These are phyloP conservation scores for Lipomyces yamadae DNA, from an alignment of 805 yeast genomes.

Conservation along the genomic window DNA sequence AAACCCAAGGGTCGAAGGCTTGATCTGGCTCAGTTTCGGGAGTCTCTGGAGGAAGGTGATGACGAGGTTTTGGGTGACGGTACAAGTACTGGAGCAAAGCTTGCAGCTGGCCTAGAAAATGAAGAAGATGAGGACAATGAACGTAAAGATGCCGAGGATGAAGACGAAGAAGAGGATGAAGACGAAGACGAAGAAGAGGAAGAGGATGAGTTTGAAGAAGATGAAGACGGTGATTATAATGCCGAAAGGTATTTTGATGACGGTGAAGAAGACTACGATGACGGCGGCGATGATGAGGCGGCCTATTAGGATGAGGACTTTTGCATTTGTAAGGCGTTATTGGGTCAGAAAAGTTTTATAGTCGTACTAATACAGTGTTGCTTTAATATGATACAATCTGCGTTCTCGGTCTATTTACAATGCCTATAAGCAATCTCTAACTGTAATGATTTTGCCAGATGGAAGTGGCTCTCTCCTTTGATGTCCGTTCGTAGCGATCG, in stretches of 20 bases:
- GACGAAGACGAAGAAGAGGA: constrained; percentile 36
- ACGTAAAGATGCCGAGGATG: constrained; percentile 16
- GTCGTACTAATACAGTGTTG: neutral
- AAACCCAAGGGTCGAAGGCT: constrained; percentile 21
- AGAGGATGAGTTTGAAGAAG: constrained; percentile 41
- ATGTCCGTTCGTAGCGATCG: constrained; percentile 70
- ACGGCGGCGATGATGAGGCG: constrained; percentile 40
- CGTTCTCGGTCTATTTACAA: neutral
- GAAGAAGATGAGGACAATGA: constrained; percentile 20
- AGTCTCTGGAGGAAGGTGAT: constrained; percentile 16
- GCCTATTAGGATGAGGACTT: constrained; percentile 31
- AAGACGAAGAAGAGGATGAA: constrained; percentile 18
- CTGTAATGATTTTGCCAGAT: constrained; percentile 24
- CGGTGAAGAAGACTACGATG: constrained; percentile 40
- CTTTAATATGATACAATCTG: neutral
- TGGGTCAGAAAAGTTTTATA: neutral
- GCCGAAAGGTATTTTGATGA: constrained; percentile 41
- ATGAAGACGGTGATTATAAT: constrained; percentile 42
- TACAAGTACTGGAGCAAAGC: neutral
- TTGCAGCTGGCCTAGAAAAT: constrained; percentile 19
- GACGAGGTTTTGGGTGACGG: constrained; percentile 28
- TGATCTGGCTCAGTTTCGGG: constrained; percentile 26
- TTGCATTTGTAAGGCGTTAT: constrained; percentile 11
- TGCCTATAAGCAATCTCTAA: neutral
- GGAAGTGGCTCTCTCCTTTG: constrained; percentile 52